These are phyloP conservation scores for Saccharum hybrid DNA, from an alignment of 202 grass and related monocot genomes.

Conservation along the genomic window DNA sequence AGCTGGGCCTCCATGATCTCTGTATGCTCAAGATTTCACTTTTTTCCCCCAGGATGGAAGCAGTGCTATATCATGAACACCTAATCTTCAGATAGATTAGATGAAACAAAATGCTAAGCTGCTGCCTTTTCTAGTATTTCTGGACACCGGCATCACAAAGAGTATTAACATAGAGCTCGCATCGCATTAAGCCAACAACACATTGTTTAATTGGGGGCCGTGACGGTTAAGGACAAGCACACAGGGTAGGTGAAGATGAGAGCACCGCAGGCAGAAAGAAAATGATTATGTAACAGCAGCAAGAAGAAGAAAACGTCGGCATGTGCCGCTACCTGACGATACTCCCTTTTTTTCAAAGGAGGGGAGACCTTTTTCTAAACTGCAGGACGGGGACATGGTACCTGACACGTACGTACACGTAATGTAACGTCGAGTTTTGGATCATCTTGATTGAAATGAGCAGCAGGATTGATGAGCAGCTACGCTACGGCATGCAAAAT, in stretches of 20 bases:
- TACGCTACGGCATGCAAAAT: background rate
- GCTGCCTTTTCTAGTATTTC: background rate
- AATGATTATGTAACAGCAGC: background rate
- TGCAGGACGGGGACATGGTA: background rate
- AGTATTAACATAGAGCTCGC: background rate
- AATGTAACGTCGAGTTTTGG: background rate
- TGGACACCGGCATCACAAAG: background rate
- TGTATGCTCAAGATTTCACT: too few species aligned
- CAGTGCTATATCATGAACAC: background rate
- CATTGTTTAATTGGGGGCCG: background rate
- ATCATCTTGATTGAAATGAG: slow-evolving; percentile 13
- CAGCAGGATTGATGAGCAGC: slow-evolving; percentile 4
- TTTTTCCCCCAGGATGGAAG: background rate
- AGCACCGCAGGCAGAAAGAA: background rate
- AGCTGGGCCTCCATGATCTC: background rate
- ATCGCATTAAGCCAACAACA: background rate
- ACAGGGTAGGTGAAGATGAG: slow-evolving; percentile 9
- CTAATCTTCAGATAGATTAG: slow-evolving; percentile 5
- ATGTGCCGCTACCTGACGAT: too few species aligned
- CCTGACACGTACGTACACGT: slow-evolving; percentile 22
- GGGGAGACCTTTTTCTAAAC: background rate
- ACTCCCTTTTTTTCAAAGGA: background rate
- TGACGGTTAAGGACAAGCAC: slow-evolving; percentile 37
- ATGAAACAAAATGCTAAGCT: background rate
- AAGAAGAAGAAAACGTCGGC: background rate